Conservation (phyloP, 495 filamentous ascomycete genomes). For the Neurospora sp. region DNA sequence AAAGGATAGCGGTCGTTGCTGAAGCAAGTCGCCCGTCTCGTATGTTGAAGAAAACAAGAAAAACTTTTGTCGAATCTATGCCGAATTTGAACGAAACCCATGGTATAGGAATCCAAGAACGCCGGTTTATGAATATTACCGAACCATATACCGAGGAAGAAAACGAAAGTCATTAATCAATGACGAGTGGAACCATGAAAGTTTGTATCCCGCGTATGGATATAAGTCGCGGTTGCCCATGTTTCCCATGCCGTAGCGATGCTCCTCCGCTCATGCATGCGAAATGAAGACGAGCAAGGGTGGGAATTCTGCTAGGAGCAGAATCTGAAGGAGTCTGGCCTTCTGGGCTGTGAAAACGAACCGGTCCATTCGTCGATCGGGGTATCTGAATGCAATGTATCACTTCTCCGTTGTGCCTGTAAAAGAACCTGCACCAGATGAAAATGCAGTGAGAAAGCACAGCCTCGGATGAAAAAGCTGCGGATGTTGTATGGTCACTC, state of each 20-base stretch:
- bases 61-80: conserved; percentile 25
- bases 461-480: conserved; percentile 2
- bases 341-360: conserved; percentile 5
- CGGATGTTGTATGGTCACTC: neutral
- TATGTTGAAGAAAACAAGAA: neutral
- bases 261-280: neutral
- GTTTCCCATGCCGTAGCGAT: neutral
- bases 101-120: conserved; percentile 21
- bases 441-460: conserved; percentile 16
- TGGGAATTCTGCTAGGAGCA: neutral
- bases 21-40: neutral
- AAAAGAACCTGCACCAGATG: conserved; percentile 9
- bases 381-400: conserved; percentile 36
- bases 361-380: conserved; percentile 11
- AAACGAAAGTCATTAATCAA: conserved; percentile 20
- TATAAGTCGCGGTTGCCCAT: neutral
- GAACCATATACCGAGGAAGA: conserved; percentile 24
- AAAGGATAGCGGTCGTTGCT: neutral
- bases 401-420: conserved; percentile 19
- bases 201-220: neutral
- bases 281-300: neutral
- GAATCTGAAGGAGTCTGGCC: conserved; percentile 1
- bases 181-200: conserved; percentile 5
- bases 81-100: conserved; percentile 11
- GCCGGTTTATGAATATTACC: conserved; percentile 23